These are phyloP conservation scores for Trichoderma breve DNA, from an alignment of 2,329 filamentous ascomycete genomes.

Conservation along the genomic window DNA sequence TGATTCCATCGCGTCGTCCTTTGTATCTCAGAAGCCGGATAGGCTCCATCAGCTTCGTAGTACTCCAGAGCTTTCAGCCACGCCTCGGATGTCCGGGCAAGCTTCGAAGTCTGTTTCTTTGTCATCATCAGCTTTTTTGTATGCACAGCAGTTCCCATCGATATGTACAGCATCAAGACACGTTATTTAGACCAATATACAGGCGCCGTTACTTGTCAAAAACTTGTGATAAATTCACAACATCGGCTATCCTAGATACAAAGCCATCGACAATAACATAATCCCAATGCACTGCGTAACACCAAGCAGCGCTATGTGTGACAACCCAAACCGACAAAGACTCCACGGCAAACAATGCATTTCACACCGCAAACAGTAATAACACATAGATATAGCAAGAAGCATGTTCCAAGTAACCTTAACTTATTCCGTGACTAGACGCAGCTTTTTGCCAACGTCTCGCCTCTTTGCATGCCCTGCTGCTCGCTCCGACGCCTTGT, in stretches of 20 bases:
- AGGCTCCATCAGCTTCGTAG: not conserved
- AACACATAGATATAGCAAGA: not conserved
- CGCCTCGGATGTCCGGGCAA: not conserved
- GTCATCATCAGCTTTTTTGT: not conserved
- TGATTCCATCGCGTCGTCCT: not conserved
- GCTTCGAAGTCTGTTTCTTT: not conserved
- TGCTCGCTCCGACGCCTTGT: constrained; percentile 57
- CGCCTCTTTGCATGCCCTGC: constrained; percentile 58
- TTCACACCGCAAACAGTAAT: not conserved
- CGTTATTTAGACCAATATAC: not conserved
- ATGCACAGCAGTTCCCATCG: not conserved
- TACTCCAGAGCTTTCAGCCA: not conserved
- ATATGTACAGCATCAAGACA: too few species aligned
- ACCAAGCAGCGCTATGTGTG: not conserved
- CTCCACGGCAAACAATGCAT: not conserved
- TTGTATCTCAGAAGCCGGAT: not conserved
- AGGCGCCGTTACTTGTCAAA: not conserved
- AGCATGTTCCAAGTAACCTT: not conserved
- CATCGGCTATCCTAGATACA: not conserved
- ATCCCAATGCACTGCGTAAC: not conserved
- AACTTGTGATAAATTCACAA: not conserved
- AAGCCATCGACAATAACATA: not conserved
- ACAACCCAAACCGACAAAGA: not conserved
- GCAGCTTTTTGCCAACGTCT: constrained; percentile 72
- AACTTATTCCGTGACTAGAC: constrained; percentile 32